Conservation (phyloP, 2,329 filamentous ascomycete genomes). For the Grosmannia penicillata region DNA sequence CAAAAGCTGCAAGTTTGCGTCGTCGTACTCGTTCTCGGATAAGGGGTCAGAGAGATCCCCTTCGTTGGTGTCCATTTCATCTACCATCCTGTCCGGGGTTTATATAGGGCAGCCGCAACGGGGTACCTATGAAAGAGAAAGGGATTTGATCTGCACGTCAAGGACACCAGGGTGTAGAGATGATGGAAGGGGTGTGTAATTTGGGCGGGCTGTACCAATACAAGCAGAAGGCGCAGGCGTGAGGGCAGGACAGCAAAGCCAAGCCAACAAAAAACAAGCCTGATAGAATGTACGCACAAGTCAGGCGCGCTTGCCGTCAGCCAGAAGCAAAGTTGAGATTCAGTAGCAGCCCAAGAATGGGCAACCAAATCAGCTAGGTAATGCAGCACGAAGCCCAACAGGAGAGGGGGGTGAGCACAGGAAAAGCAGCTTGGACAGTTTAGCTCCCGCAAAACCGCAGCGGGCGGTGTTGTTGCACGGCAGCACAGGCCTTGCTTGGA, state of each 20-base stretch:
- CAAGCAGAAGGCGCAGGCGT: no score
- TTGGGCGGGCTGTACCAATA: no score
- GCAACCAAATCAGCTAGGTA: no score
- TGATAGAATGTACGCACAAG: no score
- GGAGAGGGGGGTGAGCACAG: neutral
- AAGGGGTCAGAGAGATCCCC: constrained; percentile 42
- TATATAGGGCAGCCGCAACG: constrained; percentile 24
- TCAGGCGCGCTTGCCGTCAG: no score
- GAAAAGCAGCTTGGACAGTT: neutral
- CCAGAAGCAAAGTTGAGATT: no score
- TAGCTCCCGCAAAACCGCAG: no score
- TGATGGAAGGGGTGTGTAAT: neutral
- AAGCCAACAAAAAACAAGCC: no score
- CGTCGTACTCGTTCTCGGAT: constrained; percentile 44
- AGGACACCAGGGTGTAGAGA: constrained; percentile 1
- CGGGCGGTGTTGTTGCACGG: constrained; percentile 8
- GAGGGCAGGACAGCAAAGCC: no score
- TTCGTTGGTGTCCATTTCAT: constrained; percentile 36
- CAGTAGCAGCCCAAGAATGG: no score
- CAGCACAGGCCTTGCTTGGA: constrained; percentile 3
- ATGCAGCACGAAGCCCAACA: no score
- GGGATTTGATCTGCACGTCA: constrained; percentile 1
- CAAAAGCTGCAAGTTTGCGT: constrained; percentile 24
- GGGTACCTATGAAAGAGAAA: constrained; percentile 9
- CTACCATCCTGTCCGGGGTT: constrained; percentile 39